Percentiles rank a stretch among this genome's conserved stretches.
These are phyloP conservation scores for Pichia sp. DNA, from an alignment of 1,139 yeast genomes.

Conservation along the genomic window DNA sequence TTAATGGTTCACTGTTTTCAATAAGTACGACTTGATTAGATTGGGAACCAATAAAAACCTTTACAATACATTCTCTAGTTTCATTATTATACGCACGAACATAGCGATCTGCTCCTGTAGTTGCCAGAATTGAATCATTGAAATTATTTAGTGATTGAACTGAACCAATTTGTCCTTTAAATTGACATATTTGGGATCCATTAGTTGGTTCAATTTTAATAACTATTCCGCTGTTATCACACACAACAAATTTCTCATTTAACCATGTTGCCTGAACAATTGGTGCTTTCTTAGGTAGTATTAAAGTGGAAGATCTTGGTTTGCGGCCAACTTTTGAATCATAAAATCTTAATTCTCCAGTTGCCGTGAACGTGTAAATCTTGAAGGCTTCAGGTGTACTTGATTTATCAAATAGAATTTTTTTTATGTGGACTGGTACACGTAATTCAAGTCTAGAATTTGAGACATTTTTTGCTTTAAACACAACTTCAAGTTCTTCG, in stretches of 20 bases:
- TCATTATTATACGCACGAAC: conserved; percentile 64
- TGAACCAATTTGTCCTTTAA: conserved; percentile 42
- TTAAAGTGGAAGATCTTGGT: conserved; percentile 46
- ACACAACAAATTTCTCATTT: conserved; percentile 38
- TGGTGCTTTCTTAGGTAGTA: conserved; percentile 36
- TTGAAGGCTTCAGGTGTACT: conserved; percentile 32
- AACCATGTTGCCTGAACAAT: conserved; percentile 9
- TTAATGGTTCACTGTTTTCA: conserved; percentile 38
- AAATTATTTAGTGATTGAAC: conserved; percentile 24
- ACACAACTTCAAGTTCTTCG: conserved; percentile 30
- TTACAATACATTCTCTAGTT: conserved; percentile 54
- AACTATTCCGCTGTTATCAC: conserved; percentile 53
- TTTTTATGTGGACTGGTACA: conserved; percentile 61
- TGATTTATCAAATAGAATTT: conserved; percentile 36
- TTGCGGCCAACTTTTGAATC: conserved; percentile 53
- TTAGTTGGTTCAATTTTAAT: conserved; percentile 44
- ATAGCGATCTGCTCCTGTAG: conserved; percentile 86
- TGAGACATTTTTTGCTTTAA: conserved; percentile 60
- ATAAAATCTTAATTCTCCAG: conserved; percentile 63
- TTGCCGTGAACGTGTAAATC: conserved; percentile 58
- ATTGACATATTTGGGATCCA: conserved; percentile 38
- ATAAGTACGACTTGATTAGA: conserved; percentile 52
- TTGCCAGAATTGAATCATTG: conserved; percentile 32
- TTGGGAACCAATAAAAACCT: conserved; percentile 71
- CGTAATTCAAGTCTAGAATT: conserved; percentile 58